These are phyloP conservation scores for Colletotrichum sojae DNA, from an alignment of 2,329 filamentous ascomycete genomes.

Conservation along the genomic window DNA sequence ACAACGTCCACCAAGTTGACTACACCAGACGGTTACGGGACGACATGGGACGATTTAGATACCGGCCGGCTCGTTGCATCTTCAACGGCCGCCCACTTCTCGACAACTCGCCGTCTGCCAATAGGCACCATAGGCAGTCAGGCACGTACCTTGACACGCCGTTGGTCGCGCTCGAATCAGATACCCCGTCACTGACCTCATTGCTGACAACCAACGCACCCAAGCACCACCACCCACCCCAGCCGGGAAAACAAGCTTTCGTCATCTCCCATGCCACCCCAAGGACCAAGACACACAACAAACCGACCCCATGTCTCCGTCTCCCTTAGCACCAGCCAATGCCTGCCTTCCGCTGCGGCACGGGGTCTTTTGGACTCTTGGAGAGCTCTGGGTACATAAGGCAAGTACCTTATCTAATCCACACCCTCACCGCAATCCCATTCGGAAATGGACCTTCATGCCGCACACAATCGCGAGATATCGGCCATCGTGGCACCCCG, in stretches of 20 bases:
- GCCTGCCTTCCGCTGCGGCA: slow-evolving; percentile 28
- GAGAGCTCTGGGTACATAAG: background rate
- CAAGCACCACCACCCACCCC: background rate
- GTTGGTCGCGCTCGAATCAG: slow-evolving; percentile 4
- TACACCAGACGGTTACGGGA: too few species aligned
- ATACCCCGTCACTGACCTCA: slow-evolving; percentile 21
- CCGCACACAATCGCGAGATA: slow-evolving; percentile 17
- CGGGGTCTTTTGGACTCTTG: slow-evolving; percentile 15
- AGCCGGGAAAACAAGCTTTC: slow-evolving; percentile 37
- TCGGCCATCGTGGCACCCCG: slow-evolving; percentile 26
- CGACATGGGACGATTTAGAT: background rate
- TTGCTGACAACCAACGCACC: slow-evolving; percentile 6
- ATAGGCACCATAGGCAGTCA: too few species aligned
- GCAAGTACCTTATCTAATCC: background rate
- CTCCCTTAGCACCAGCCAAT: slow-evolving; percentile 31
- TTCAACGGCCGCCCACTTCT: background rate
- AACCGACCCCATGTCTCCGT: slow-evolving; percentile 20
- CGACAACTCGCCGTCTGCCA: background rate
- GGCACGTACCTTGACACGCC: background rate
- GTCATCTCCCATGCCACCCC: slow-evolving; percentile 16
- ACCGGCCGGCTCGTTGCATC: background rate
- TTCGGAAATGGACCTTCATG: background rate
- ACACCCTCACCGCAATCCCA: slow-evolving; percentile 32
- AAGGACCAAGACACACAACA: background rate
- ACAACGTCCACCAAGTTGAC: background rate